Evolutionary conservation across 1,284 basidiomycete species (phyloP).

Genomic region (Cutaneotrichosporon curvatum): DNA sequence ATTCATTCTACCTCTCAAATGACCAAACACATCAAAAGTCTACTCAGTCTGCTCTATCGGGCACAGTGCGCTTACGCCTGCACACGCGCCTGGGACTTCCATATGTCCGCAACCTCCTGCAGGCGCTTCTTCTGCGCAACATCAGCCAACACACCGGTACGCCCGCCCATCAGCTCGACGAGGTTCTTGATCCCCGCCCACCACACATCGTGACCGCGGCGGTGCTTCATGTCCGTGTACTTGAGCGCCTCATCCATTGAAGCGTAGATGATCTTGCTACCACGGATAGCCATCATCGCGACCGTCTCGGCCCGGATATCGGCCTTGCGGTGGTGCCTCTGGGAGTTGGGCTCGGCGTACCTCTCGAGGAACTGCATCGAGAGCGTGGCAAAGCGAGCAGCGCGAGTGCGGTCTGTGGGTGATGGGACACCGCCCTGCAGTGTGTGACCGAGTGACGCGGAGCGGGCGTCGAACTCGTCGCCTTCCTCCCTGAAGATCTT

Average conservation of each 20-base stretch:
- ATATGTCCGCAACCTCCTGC: not conserved
- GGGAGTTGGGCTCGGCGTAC: constrained; percentile 54
- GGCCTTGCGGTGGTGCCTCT: constrained; percentile 17
- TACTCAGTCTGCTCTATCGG: too few relatives aligned
- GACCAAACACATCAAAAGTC: too few relatives aligned
- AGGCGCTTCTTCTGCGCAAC: constrained; percentile 2
- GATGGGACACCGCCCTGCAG: constrained; percentile 93
- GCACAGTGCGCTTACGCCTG: too few relatives aligned
- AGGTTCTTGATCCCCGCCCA: constrained; percentile 67
- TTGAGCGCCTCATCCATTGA: constrained; percentile 73
- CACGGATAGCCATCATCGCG: constrained; percentile 85
- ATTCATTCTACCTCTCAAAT: too few relatives aligned
- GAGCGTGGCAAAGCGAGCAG: constrained; percentile 78
- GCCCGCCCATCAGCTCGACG: constrained; percentile 58
- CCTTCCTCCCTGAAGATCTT: constrained; percentile 95
- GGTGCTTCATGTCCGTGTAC: constrained; percentile 83
- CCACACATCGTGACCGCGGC: constrained; percentile 74
- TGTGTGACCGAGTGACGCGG: constrained; percentile 89
- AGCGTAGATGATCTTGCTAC: constrained; percentile 70
- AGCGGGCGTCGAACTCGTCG: constrained; percentile 85
- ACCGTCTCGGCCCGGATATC: constrained; percentile 52
- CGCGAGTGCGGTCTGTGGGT: constrained; percentile 85
- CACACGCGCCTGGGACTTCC: not conserved
- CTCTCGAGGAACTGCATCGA: constrained; percentile 92
- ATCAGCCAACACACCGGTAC: constrained; percentile 31